phyloP scores from a whole-genome alignment of 2,329 filamentous ascomycete genomes.

The Arthrinium phaeospermum region DNA sequence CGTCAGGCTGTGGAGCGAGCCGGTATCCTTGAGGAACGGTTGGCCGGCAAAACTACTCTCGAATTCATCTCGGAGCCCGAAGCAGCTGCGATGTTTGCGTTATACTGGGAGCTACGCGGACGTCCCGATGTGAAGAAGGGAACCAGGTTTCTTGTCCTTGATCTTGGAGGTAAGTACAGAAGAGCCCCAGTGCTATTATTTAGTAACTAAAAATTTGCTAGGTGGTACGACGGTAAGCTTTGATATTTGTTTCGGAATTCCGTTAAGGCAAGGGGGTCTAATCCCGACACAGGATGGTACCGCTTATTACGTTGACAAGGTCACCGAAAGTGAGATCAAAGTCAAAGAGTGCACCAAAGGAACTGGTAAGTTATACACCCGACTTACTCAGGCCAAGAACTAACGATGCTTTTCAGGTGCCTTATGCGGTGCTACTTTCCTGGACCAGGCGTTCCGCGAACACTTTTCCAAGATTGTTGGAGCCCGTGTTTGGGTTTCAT shows the following conservation, averaged over 20 bases:
- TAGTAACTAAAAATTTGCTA: too few species aligned
- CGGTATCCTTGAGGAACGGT: too few species aligned
- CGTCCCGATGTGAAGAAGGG: conserved; percentile 30
- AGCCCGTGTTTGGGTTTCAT: too few species aligned
- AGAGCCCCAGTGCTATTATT: too few species aligned
- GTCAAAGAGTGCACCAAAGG: background rate
- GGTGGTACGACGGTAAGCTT: too few species aligned
- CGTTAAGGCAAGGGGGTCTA: background rate
- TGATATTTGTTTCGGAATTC: too few species aligned
- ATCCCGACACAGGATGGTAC: background rate
- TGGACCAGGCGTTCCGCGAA: background rate
- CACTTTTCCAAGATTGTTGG: background rate
- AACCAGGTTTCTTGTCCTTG: conserved; percentile 35
- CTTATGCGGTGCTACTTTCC: background rate
- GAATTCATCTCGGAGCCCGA: conserved; percentile 47
- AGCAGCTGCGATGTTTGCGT: conserved; percentile 47
- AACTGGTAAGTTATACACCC: background rate
- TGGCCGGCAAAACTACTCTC: too few species aligned
- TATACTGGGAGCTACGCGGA: conserved; percentile 36
- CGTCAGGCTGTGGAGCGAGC: too few species aligned
- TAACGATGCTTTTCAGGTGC: background rate
- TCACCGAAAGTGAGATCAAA: background rate
- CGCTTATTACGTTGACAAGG: background rate
- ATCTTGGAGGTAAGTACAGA: conserved; percentile 32
- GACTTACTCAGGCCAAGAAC: background rate